These are phyloP conservation scores for Rugosomyces carneus DNA, from an alignment of 1,284 basidiomycete genomes.

Conservation along the genomic window DNA sequence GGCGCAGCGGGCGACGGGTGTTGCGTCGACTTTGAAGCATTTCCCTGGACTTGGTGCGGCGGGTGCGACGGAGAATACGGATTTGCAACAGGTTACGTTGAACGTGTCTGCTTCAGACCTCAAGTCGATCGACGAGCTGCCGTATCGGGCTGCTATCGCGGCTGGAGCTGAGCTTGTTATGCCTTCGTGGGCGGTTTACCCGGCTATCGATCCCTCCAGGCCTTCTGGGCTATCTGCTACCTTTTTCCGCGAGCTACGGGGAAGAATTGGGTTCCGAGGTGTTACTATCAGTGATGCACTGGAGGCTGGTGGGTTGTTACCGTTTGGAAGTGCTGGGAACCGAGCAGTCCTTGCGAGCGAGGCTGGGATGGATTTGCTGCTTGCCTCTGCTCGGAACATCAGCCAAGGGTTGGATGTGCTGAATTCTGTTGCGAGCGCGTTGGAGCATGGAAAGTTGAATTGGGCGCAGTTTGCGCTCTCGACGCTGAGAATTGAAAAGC, in stretches of 20 bases:
- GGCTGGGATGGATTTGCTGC: constrained; percentile 15
- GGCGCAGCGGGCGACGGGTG: constrained; percentile 12
- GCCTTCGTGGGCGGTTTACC: constrained; percentile 15
- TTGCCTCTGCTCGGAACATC: constrained; percentile 7
- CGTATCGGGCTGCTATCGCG: constrained; percentile 10
- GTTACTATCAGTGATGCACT: constrained; percentile 15
- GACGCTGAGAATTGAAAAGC: constrained; percentile 9
- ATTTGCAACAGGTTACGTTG: constrained; percentile 10
- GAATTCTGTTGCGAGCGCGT: constrained; percentile 10
- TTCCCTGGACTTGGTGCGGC: constrained; percentile 16
- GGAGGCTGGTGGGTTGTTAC: constrained; percentile 8
- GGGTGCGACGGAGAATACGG: constrained; percentile 8
- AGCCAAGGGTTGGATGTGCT: constrained; percentile 10
- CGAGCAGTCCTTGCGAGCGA: constrained; percentile 13
- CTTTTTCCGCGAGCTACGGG: constrained; percentile 12
- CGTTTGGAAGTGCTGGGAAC: constrained; percentile 8
- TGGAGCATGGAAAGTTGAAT: constrained; percentile 11
- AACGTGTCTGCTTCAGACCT: constrained; percentile 8
- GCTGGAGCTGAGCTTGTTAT: constrained; percentile 14
- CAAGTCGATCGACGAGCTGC: constrained; percentile 10
- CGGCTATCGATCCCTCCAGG: constrained; percentile 9
- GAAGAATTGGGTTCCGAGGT: constrained; percentile 12
- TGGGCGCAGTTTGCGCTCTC: constrained; percentile 6
- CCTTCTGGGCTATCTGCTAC: constrained; percentile 11
- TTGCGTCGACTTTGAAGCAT: constrained; percentile 14